Base-by-base conservation (phyloP, 1,284 basidiomycete species). In the Trametes sp. region DNA sequence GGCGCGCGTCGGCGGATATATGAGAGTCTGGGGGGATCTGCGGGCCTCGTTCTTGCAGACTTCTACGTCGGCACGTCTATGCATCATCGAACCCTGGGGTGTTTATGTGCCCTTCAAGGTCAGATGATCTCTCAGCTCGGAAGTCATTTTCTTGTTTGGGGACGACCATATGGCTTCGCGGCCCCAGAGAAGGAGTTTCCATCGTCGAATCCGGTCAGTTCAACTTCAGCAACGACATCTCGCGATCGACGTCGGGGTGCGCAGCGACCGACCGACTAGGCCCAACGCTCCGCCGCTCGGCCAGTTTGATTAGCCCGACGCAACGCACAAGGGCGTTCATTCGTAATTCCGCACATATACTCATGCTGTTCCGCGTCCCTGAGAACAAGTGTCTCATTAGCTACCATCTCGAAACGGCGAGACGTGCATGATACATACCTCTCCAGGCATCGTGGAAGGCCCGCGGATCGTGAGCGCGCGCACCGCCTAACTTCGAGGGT, bases 401-500 rank as follows among this genome's bases (percentile, higher is more conserved):
- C n/a, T n/a, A n/a, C n/a, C n/a, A n/a, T n/a, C n/a, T n/a, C n/a
- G n/a, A n/a, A n/a, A 57, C 23, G 45, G 55, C 14, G 26, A 28
- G 45, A 49, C 44, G 2, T 49, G 8, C 10, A 33, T 24, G 28
- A 31, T 44, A 36, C 44, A 36, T 21, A 48, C 48, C n/a, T 58
- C 48, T 4, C 51, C 23, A 2, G 56, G 24, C 41, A 44, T 26
- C 8, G 26, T 28, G 5, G 19, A 21, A 7, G 26, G 4, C 10
- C 29, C 35, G 16, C 10, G 21, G 36, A 58, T 23, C 7, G 36
- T 33, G 10, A 58, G 56, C 21, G 23, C 36, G 48, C 49, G 59
- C 0, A 61, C 49, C 8, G 28, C 54, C n/a, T 54, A 49, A 8
- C 49, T n/a, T n/a, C n/a, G n/a, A n/a, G n/a, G n/a, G n/a, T n/a